phyloP scores from a whole-genome alignment of 345 rosid species.

The Leavenworthia alabamica region DNA sequence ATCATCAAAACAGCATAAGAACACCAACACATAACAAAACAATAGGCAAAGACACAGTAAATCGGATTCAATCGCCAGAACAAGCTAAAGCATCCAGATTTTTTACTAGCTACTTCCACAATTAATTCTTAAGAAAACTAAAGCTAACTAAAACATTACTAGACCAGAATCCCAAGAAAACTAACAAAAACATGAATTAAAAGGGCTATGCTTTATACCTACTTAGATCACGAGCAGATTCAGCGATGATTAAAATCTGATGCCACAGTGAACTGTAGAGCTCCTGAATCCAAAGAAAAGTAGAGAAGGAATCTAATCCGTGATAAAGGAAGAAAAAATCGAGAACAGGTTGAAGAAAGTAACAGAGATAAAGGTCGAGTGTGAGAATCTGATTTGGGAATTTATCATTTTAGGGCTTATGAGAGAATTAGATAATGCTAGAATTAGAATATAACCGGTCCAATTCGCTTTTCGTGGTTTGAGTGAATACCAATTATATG shows the following conservation, averaged over 20 bases:
- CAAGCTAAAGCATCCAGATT: conserved; percentile 5
- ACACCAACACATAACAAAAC: background rate
- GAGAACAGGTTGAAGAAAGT: conserved; percentile 12
- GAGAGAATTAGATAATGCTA: no score
- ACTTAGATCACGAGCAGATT: conserved; percentile 9
- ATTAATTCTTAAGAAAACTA: background rate
- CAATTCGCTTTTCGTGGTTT: conserved; percentile 6
- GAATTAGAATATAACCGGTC: conserved; percentile 15
- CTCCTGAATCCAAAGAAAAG: background rate
- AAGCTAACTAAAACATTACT: background rate
- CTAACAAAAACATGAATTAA: background rate
- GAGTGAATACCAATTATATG: background rate
- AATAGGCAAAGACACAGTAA: background rate
- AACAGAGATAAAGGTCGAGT: conserved; percentile 3
- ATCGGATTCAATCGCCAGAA: conserved; percentile 4
- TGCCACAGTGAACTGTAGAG: background rate
- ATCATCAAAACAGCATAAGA: background rate
- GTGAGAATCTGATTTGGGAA: conserved; percentile 14
- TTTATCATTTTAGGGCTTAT: conserved; percentile 20
- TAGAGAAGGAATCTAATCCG: background rate
- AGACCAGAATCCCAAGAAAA: background rate
- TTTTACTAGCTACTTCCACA: background rate
- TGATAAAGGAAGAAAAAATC: background rate
- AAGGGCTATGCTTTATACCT: background rate
- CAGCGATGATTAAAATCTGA: background rate